Conservation (phyloP, 305 asterid genomes). For the Fraxinus dipetala region DNA sequence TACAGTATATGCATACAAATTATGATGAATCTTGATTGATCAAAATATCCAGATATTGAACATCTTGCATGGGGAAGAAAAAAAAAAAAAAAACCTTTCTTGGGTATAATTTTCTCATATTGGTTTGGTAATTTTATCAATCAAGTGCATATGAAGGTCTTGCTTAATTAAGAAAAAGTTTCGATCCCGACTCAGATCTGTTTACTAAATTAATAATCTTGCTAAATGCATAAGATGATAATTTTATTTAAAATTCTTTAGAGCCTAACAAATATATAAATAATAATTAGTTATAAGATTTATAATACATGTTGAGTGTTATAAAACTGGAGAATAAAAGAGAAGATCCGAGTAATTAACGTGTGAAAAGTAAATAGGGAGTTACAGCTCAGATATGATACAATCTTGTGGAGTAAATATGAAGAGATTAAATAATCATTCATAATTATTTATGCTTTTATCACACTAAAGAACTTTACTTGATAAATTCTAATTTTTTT, state of each 20-base stretch:
- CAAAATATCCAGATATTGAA: background rate
- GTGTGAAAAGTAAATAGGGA: too few relatives aligned
- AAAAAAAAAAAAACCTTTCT: background rate
- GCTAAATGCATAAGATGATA: background rate
- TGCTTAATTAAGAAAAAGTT: background rate
- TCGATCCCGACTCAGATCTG: background rate
- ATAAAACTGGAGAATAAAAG: too few relatives aligned
- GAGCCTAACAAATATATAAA: too few relatives aligned
- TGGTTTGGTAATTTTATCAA: background rate
- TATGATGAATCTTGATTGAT: background rate
- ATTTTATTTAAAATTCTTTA: too few relatives aligned
- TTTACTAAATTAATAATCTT: background rate
- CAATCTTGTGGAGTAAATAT: background rate
- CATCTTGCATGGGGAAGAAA: background rate
- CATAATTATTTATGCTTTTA: too few relatives aligned
- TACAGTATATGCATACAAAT: background rate
- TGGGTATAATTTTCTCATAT: background rate
- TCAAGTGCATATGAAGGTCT: background rate
- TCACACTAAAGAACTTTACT: too few relatives aligned
- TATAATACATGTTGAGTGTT: too few relatives aligned
- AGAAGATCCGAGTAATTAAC: too few relatives aligned
- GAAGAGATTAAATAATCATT: too few relatives aligned
- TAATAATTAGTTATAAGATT: too few relatives aligned
- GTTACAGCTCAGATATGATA: background rate
- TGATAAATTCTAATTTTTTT: too few relatives aligned